Conservation (phyloP, 1,139 yeast species). For the Sugiyamaella japonica region DNA sequence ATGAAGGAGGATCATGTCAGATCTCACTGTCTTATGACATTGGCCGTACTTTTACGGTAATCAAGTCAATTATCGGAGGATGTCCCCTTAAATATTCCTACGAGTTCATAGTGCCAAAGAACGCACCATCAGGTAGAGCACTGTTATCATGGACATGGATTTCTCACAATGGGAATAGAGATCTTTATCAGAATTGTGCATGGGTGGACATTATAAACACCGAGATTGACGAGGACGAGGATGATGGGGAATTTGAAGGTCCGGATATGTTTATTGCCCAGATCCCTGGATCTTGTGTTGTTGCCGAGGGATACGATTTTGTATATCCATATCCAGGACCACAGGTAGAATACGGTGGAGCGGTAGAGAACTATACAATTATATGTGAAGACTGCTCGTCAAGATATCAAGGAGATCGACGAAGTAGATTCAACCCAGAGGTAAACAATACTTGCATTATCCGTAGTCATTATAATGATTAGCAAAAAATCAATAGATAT, state of each 20-base stretch:
- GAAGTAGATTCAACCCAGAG: conserved; percentile 13
- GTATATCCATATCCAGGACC: conserved; percentile 33
- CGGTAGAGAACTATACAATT: conserved; percentile 26
- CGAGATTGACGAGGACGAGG: conserved; percentile 15
- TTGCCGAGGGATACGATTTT: conserved; percentile 33
- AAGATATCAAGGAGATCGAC: conserved; percentile 3
- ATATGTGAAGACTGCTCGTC: conserved; percentile 23
- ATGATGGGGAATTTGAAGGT: conserved; percentile 17
- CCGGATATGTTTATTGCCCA: conserved; percentile 32
- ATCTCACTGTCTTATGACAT: conserved; percentile 34
- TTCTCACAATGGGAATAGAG: conserved; percentile 33
- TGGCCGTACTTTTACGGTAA: conserved; percentile 33
- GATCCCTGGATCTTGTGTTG: conserved; percentile 28
- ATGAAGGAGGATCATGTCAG: conserved; percentile 36
- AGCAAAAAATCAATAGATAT: not conserved
- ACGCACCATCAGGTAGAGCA: conserved; percentile 33
- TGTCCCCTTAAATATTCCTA: conserved; percentile 32
- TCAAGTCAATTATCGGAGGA: conserved; percentile 36
- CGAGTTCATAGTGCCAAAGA: conserved; percentile 29
- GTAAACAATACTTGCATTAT: conserved; percentile 18
- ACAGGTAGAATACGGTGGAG: conserved; percentile 32
- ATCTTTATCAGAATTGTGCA: conserved; percentile 36
- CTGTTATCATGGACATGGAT: conserved; percentile 36
- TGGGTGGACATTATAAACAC: conserved; percentile 32
- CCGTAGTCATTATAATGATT: not conserved